Evolutionary conservation across 768 basidiomycete species (phyloP).

Genomic region (Tulasnella sp.): DNA sequence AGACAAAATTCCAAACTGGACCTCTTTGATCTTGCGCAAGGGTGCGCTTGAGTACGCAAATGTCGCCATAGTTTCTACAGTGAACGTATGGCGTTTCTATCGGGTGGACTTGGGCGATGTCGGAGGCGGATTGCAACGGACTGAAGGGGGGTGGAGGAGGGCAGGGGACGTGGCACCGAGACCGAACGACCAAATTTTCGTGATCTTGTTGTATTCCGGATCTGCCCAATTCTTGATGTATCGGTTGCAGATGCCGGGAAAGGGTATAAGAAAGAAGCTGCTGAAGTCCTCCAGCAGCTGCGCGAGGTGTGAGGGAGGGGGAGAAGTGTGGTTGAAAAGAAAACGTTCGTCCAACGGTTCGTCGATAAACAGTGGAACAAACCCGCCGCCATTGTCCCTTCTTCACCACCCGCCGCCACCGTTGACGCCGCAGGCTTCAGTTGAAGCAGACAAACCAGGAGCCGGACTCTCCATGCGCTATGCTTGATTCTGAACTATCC

Average conservation of each 20-base stretch:
- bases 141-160: conserved; percentile 22
- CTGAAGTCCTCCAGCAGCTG: neutral
- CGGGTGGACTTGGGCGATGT: neutral
- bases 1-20: conserved; percentile 97
- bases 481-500: conserved; percentile 36
- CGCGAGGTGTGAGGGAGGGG: conserved; percentile 18
- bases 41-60: conserved; percentile 94
- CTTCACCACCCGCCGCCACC: neutral
- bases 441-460: conserved; percentile 2
- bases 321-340: conserved; percentile 29
- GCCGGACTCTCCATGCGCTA: conserved; percentile 27
- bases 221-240: neutral
- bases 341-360: conserved; percentile 19
- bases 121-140: neutral
- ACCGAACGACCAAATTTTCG: neutral
- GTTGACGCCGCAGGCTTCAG: neutral
- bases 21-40: conserved; percentile 93
- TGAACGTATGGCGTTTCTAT: neutral
- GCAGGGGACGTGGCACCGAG: conserved; percentile 8
- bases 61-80: conserved; percentile 47
- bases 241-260: neutral
- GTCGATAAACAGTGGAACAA: conserved; percentile 14
- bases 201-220: conserved; percentile 8
- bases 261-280: conserved; percentile 24
- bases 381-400: neutral